These are phyloP conservation scores for Paraphysoderma sedebokerense DNA, from an alignment of 371 early-diverging fungal species.

Conservation along the genomic window DNA sequence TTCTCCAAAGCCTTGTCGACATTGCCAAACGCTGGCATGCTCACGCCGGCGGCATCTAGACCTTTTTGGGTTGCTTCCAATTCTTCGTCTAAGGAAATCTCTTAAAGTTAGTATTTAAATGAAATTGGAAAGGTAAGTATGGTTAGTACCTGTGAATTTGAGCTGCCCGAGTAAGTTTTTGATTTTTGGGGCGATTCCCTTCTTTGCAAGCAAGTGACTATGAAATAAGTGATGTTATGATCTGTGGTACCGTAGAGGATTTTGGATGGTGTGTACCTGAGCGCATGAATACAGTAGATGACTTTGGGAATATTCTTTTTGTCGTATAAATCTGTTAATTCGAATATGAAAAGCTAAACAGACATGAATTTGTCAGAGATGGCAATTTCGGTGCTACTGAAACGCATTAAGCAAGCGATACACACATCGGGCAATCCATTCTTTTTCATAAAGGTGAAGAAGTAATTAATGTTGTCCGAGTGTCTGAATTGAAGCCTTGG, in stretches of 20 bases:
- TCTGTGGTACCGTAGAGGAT: neutral
- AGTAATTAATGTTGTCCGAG: constrained; percentile 97
- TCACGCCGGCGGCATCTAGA: constrained; percentile 55
- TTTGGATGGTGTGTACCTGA: constrained; percentile 65
- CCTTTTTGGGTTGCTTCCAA: constrained; percentile 64
- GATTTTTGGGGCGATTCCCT: constrained; percentile 75
- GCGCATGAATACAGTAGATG: constrained; percentile 98
- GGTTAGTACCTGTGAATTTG: constrained; percentile 68
- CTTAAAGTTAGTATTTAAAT: neutral
- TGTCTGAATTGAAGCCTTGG: constrained; percentile 81
- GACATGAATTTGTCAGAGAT: neutral
- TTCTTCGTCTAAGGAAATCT: constrained; percentile 38
- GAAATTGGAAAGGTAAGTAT: neutral
- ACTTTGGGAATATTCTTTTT: constrained; percentile 99
- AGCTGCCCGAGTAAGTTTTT: constrained; percentile 81
- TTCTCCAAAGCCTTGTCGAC: constrained; percentile 46
- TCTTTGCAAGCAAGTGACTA: constrained; percentile 72
- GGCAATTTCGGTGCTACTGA: no score
- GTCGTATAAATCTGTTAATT: constrained; percentile 96
- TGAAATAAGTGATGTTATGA: neutral
- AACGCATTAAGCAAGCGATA: no score
- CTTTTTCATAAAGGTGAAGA: constrained; percentile 63
- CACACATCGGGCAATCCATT: constrained; percentile 67
- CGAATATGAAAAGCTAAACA: constrained; percentile 79
- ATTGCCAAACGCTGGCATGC: constrained; percentile 68